These are phyloP conservation scores for Pichia gijzeniarum DNA, from an alignment of 805 yeast species.

Conservation along the genomic window DNA sequence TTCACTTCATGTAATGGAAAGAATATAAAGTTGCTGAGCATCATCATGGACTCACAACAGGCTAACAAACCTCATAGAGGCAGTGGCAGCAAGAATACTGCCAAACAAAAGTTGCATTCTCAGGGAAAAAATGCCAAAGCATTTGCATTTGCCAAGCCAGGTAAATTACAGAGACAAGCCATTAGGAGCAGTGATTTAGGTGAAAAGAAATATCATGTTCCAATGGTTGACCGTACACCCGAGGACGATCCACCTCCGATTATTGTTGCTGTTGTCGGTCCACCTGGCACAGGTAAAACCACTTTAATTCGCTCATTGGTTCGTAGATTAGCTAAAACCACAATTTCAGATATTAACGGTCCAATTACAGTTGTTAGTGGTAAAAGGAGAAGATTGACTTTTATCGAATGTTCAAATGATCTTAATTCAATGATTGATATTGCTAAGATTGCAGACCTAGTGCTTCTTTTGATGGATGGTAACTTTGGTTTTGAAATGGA, in stretches of 20 bases:
- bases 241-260: constrained; percentile 98
- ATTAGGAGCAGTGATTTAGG: constrained; percentile 74
- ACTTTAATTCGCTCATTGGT: constrained; percentile 87
- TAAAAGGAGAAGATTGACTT: constrained; percentile 85
- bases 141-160: constrained; percentile 77
- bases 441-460: constrained; percentile 92
- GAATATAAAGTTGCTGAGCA: too few relatives aligned
- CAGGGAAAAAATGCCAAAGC: constrained; percentile 85
- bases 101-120: constrained; percentile 81
- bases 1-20: too few relatives aligned
- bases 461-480: constrained; percentile 85
- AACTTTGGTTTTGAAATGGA: constrained; percentile 99
- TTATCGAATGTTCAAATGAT: constrained; percentile 89
- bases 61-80: constrained; percentile 77
- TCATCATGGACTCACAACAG: constrained; percentile 22
- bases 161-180: constrained; percentile 79
- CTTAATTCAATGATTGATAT: constrained; percentile 93
- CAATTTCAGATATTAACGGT: constrained; percentile 82
- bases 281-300: constrained; percentile 97
- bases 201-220: constrained; percentile 87
- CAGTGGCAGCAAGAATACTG: constrained; percentile 43
- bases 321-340: constrained; percentile 79
- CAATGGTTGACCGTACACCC: constrained; percentile 96
- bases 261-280: constrained; percentile 94
- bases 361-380: constrained; percentile 97